phyloP scores from a whole-genome alignment of 148 eudicot species.

The Pouteria glomerata region DNA sequence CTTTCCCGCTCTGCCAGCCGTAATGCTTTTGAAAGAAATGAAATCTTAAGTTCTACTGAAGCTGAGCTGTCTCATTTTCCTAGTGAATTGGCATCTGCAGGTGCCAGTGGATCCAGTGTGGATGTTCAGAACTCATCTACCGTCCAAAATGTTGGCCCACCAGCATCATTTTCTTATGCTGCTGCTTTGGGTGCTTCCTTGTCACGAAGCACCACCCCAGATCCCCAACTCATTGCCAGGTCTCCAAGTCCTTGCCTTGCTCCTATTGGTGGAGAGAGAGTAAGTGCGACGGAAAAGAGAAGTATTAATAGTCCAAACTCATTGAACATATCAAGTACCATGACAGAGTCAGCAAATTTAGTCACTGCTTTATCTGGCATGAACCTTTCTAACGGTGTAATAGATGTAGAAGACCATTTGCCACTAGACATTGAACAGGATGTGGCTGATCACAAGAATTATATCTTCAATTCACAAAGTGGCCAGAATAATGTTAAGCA shows the following conservation, averaged over 20 bases:
- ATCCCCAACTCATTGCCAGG: conserved; percentile 60
- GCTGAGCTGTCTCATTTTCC: conserved; percentile 42
- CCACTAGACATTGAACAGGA: conserved; percentile 38
- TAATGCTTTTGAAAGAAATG: conserved; percentile 44
- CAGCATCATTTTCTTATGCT: conserved; percentile 54
- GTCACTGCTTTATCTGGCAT: conserved; percentile 55
- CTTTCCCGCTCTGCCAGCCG: conserved; percentile 68
- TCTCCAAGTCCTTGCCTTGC: conserved; percentile 71
- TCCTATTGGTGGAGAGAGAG: conserved; percentile 53
- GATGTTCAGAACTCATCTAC: conserved; percentile 32
- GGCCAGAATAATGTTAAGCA: conserved; percentile 31
- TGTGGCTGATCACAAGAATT: conserved; percentile 29
- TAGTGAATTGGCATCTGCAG: conserved; percentile 35
- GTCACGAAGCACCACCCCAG: conserved; percentile 67
- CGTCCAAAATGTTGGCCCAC: conserved; percentile 26
- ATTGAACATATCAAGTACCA: conserved; percentile 30
- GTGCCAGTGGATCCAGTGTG: conserved; percentile 28
- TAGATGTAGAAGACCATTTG: conserved; percentile 41
- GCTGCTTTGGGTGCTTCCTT: conserved; percentile 61
- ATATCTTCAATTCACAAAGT: conserved; percentile 26
- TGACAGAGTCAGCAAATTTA: conserved; percentile 30
- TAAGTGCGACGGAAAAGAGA: conserved; percentile 42
- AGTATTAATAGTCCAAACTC: conserved; percentile 34
- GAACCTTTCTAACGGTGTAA: conserved; percentile 39
- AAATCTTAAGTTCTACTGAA: conserved; percentile 31